A percentile compares a stretch with the other conserved stretches of the same genome.
Evolutionary conservation across 805 yeast genomes (phyloP).

Genomic region (Wickerhamiella slavikovae): DNA sequence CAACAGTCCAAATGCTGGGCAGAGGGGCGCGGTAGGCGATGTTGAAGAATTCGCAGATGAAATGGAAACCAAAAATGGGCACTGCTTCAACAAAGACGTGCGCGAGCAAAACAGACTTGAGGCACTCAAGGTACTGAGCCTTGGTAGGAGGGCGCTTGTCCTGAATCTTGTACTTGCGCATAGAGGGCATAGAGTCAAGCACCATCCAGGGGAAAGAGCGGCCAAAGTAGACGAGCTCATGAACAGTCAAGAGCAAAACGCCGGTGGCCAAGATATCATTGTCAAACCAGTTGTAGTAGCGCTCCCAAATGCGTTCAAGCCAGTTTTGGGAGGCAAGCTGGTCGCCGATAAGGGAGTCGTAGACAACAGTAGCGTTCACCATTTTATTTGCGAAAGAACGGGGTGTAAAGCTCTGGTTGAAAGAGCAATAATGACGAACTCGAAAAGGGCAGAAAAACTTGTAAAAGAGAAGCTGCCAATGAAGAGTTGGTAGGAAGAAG

Average conservation of each 20-base stretch:
- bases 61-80: constrained; percentile 95
- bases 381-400: no score
- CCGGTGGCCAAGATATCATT: constrained; percentile 92
- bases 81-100: constrained; percentile 87
- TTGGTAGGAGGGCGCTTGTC: constrained; percentile 61
- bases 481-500: no score
- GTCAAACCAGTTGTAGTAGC: constrained; percentile 65
- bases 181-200: constrained; percentile 68
- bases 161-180: constrained; percentile 76
- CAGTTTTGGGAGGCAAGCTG: no score
- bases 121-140: constrained; percentile 83
- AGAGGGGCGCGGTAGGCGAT: constrained; percentile 67
- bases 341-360: no score
- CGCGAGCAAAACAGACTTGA: constrained; percentile 61
- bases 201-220: constrained; percentile 86
- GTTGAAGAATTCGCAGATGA: constrained; percentile 65
- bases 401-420: no score
- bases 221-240: constrained; percentile 79
- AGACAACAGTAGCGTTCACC: no score
- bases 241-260: constrained; percentile 55
- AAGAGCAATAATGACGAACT: no score
- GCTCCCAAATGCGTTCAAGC: constrained; percentile 67
- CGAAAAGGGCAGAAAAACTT: no score
- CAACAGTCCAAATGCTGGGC: constrained; percentile 42
- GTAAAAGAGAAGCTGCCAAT: no score